Percentiles rank a stretch among this genome's conserved stretches.
Conservation (phyloP, 2,329 filamentous ascomycete species). For the Geosmithia flava region DNA sequence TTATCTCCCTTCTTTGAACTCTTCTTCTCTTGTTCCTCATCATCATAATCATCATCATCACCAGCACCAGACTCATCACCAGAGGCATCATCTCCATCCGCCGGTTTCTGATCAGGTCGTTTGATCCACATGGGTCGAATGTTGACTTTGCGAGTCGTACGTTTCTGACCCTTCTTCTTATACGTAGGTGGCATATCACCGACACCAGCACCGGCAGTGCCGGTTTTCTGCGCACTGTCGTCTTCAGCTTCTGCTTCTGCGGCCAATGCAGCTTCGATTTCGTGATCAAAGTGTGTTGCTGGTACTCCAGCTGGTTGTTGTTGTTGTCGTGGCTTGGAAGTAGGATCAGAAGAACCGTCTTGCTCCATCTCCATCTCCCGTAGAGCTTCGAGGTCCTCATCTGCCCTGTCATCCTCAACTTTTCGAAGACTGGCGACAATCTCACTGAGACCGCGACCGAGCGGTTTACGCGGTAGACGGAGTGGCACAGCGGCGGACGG, state of each 20-base stretch:
- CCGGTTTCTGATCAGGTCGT: conserved; percentile 24
- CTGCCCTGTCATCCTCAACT: conserved; percentile 54
- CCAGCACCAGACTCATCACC: conserved; percentile 15
- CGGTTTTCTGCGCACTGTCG: too few species aligned
- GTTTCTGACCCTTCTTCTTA: conserved; percentile 78
- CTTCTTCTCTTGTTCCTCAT: conserved; percentile 8
- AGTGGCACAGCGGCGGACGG: conserved; percentile 33
- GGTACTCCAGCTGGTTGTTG: background rate
- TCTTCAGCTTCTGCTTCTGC: too few species aligned
- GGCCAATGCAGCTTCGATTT: too few species aligned
- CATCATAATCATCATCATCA: conserved; percentile 3
- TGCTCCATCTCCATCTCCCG: conserved; percentile 52
- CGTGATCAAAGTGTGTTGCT: background rate
- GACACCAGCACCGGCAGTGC: too few species aligned
- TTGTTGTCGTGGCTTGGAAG: background rate
- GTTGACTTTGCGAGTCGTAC: conserved; percentile 58
- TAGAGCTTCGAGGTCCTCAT: conserved; percentile 64
- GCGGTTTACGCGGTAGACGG: conserved; percentile 42
- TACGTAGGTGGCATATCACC: conserved; percentile 25
- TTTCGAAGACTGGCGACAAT: conserved; percentile 60
- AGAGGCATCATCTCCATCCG: conserved; percentile 7
- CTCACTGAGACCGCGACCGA: conserved; percentile 60
- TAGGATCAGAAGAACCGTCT: conserved; percentile 10
- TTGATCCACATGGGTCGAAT: conserved; percentile 42
- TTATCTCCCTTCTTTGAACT: conserved; percentile 11